These are phyloP conservation scores for Tuber calosporum DNA, from an alignment of 495 filamentous ascomycete genomes.

Conservation along the genomic window DNA sequence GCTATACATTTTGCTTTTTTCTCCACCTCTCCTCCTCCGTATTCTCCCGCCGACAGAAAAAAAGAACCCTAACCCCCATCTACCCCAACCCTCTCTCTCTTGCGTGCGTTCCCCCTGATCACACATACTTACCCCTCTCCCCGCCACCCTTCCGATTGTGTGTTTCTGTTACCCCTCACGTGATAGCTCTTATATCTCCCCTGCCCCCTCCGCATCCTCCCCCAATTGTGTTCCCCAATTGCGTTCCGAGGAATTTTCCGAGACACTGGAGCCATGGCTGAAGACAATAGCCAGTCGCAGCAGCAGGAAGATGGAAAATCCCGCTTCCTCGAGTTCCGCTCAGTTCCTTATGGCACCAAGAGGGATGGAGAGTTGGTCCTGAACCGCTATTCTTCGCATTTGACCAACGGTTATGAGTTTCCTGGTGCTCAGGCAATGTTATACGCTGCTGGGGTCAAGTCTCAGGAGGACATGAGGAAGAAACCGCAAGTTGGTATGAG, in stretches of 20 bases:
- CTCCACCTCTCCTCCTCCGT: neutral
- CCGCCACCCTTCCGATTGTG: constrained; percentile 16
- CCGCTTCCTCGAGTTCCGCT: constrained; percentile 39
- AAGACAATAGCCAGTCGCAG: constrained; percentile 27
- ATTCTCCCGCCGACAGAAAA: neutral
- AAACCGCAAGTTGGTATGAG: constrained; percentile 76
- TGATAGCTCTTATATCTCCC: neutral
- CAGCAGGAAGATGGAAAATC: constrained; percentile 27
- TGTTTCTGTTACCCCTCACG: constrained; percentile 15
- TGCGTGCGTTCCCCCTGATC: neutral
- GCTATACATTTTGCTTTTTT: neutral
- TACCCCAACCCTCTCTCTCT: neutral
- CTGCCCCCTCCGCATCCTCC: neutral
- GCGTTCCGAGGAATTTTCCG: constrained; percentile 12
- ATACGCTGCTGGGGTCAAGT: constrained; percentile 83
- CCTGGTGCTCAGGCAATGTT: constrained; percentile 97
- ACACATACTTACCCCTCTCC: constrained; percentile 22
- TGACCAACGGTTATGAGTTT: constrained; percentile 81
- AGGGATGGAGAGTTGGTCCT: constrained; percentile 57
- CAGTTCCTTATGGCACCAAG: constrained; percentile 42
- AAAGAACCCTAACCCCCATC: constrained; percentile 30
- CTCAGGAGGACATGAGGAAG: constrained; percentile 77
- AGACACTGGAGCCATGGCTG: constrained; percentile 19
- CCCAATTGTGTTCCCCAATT: constrained; percentile 12
- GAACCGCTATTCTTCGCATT: constrained; percentile 63